phyloP scores from a whole-genome alignment of 768 basidiomycete genomes.

The Tephrocybe sp. region DNA sequence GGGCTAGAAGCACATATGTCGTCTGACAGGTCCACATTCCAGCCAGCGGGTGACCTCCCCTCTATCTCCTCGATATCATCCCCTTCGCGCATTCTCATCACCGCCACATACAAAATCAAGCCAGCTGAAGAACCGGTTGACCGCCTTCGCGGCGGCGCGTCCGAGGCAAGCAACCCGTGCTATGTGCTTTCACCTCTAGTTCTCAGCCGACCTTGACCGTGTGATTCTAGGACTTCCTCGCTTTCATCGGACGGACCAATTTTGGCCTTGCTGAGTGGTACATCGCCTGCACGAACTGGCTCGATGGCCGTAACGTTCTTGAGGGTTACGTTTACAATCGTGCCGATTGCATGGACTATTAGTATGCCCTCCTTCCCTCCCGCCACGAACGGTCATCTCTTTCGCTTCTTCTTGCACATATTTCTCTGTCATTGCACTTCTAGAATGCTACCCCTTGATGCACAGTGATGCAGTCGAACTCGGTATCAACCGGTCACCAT shows the following conservation, averaged over 20 bases:
- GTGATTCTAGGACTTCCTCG: neutral
- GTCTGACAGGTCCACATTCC: neutral
- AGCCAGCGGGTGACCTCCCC: neutral
- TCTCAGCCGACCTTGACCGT: neutral
- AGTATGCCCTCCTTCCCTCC: neutral
- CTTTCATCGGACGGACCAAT: neutral
- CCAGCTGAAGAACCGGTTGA: neutral
- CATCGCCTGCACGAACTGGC: neutral
- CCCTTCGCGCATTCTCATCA: neutral
- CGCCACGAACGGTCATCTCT: too few relatives aligned
- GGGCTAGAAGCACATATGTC: neutral
- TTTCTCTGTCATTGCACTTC: too few relatives aligned
- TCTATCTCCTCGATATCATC: neutral
- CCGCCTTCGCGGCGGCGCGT: slow-evolving; percentile 1
- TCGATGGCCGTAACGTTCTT: neutral
- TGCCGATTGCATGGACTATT: neutral
- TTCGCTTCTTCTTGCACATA: too few relatives aligned
- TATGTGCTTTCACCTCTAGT: neutral
- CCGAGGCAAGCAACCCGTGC: neutral
- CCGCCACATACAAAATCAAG: neutral
- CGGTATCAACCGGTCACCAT: too few relatives aligned
- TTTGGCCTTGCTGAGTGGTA: neutral
- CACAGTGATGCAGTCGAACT: too few relatives aligned
- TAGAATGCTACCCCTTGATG: too few relatives aligned
- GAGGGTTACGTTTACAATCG: neutral